Evolutionary conservation across 257 asterid genomes (phyloP).

Genomic region (Nicotiana otophora): DNA sequence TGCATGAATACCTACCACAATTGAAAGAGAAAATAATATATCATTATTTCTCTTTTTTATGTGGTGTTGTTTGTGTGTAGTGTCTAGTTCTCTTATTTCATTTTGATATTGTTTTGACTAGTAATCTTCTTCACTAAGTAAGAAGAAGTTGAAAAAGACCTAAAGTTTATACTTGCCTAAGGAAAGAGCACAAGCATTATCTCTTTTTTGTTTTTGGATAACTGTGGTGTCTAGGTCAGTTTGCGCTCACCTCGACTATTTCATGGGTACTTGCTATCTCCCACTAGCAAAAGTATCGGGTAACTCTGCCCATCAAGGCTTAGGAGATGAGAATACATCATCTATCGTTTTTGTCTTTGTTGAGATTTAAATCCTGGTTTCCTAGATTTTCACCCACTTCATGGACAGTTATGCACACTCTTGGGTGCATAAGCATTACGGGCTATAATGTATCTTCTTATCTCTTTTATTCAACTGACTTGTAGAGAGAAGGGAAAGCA

Average conservation of each 20-base stretch:
- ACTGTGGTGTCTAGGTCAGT: neutral
- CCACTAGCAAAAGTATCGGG: neutral
- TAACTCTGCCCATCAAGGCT: neutral
- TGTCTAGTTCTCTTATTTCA: neutral
- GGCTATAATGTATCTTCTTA: constrained; percentile 4
- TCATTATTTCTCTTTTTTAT: neutral
- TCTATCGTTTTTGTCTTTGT: neutral
- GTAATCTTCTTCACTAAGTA: neutral
- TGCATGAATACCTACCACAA: neutral
- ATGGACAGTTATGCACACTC: neutral
- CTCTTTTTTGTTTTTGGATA: neutral
- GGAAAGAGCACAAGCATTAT: neutral
- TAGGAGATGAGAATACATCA: neutral
- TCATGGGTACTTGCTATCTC: neutral
- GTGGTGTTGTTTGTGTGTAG: neutral
- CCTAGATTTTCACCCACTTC: neutral
- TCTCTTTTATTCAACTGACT: constrained; percentile 13
- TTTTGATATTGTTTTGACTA: neutral
- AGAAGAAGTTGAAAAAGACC: neutral
- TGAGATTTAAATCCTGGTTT: neutral
- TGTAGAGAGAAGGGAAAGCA: constrained; percentile 87
- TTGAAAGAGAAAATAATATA: neutral
- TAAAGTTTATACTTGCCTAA: neutral
- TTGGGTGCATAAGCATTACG: neutral
- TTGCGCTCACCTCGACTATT: neutral